Conservation (phyloP, 2,329 filamentous ascomycete species). For the Dothiorella sarmentorum region DNA sequence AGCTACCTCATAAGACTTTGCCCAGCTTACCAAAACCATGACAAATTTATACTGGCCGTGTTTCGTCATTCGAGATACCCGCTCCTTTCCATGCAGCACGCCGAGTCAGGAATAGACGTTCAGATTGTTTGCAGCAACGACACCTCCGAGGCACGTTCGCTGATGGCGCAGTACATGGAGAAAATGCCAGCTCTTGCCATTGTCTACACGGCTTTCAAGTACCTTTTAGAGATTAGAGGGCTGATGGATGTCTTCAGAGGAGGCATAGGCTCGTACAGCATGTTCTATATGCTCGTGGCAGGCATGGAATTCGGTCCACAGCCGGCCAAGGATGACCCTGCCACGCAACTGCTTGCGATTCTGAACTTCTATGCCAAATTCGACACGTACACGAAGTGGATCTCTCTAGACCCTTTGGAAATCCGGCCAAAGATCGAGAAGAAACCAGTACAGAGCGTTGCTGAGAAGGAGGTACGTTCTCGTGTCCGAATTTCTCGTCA, state of each 20-base stretch:
- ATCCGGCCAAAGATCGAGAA: slow-evolving; percentile 39
- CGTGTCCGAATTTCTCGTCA: background rate
- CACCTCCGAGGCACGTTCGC: slow-evolving; percentile 39
- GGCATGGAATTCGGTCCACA: slow-evolving; percentile 46
- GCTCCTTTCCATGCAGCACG: slow-evolving; percentile 44
- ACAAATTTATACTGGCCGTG: slow-evolving; percentile 19
- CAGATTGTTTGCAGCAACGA: slow-evolving; percentile 50
- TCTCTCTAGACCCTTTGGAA: slow-evolving; percentile 48
- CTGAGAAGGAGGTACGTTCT: background rate
- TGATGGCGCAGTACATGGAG: slow-evolving; percentile 46
- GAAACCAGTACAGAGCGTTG: background rate
- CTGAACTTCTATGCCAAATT: slow-evolving; percentile 50
- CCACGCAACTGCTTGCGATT: slow-evolving; percentile 46
- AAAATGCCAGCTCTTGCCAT: slow-evolving; percentile 49
- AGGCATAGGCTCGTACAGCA: slow-evolving; percentile 53
- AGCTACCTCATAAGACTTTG: background rate
- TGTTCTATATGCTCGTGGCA: slow-evolving; percentile 57
- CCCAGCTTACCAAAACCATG: slow-evolving; percentile 19
- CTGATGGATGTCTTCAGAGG: slow-evolving; percentile 47
- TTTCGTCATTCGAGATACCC: slow-evolving; percentile 34
- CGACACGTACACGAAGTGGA: slow-evolving; percentile 45
- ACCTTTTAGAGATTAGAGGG: slow-evolving; percentile 49
- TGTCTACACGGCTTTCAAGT: slow-evolving; percentile 50
- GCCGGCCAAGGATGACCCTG: slow-evolving; percentile 34
- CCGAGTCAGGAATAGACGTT: slow-evolving; percentile 47